Evolutionary conservation across 2,329 filamentous ascomycete species (phyloP), one percentile per base, ranked within the genome.

Genomic region (Elsinoe fawcettii): DNA sequence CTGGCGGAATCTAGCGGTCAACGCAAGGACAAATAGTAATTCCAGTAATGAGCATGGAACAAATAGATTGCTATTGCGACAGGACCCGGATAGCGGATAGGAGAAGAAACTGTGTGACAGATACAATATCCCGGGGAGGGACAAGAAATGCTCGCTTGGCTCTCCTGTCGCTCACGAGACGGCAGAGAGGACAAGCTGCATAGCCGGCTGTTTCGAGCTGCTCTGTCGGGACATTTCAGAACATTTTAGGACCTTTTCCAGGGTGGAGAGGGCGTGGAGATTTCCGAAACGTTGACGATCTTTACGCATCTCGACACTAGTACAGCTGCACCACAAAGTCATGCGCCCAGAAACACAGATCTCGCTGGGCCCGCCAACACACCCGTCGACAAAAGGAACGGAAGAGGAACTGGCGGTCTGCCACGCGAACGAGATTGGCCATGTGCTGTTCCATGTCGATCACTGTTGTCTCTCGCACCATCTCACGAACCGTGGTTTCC

Each of bases 181-280:
- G 49, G 49, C 49, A 53, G 49, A 53, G 49, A 32, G 22, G 14
- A 18, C 32, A 49, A 30, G 34, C 25, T 53, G 32, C 32, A 53
- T 53, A 53, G 32, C 49, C 49, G 49, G 49, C n/a, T 53, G 49
- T 53, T 53, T 53, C 49, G 49, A 53, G 49, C 49, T 53, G 49
- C 49, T 53, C 49, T 39, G 30, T 53, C 49, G 49, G 49, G 49
- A 37, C 49, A 39, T 53, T 53, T 53, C 25, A 9, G 5, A 14
- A 9, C 44, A 25, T 14, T 5, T 18, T 12, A 12, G 44, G 44
- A 25, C 20, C 14, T 30, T 30, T 5, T 30, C 9, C 9, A 5
- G 27, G 9, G 27, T 30, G 27, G 27, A 30, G 27, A 30, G 27
- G 5, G 27, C 27, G 27, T 53, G 49, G 49, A 53, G 32, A 23